These are phyloP conservation scores for Leucocoprinus leucothites DNA, from an alignment of 768 basidiomycete species.

Conservation along the genomic window DNA sequence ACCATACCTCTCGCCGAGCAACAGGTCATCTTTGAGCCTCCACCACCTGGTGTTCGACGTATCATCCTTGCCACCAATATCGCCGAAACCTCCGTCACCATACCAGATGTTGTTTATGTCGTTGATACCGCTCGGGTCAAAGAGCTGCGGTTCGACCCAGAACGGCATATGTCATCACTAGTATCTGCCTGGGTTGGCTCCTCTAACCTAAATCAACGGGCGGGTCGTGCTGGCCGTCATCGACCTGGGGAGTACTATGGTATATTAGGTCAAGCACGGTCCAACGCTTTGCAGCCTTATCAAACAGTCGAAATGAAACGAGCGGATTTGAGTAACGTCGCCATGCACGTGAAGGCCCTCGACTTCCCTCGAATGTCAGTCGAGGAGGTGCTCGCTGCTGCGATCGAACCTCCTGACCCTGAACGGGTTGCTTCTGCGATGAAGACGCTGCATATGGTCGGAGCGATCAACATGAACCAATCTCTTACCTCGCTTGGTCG, in stretches of 20 bases:
- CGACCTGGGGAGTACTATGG: slow-evolving; percentile 90
- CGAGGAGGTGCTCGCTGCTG: slow-evolving; percentile 79
- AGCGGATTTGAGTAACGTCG: slow-evolving; percentile 83
- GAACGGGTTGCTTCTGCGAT: slow-evolving; percentile 79
- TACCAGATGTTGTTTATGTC: slow-evolving; percentile 93
- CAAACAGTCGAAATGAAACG: slow-evolving; percentile 96
- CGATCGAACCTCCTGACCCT: slow-evolving; percentile 86
- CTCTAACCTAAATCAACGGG: slow-evolving; percentile 88
- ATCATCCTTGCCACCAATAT: slow-evolving; percentile 94
- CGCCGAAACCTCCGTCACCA: slow-evolving; percentile 93
- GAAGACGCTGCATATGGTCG: slow-evolving; percentile 76
- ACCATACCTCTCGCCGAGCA: slow-evolving; percentile 87
- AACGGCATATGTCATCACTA: slow-evolving; percentile 83
- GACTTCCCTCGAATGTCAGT: slow-evolving; percentile 84
- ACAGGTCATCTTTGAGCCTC: slow-evolving; percentile 84
- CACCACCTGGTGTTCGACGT: slow-evolving; percentile 71
- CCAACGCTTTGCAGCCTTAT: slow-evolving; percentile 63
- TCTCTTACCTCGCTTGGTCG: slow-evolving; percentile 84
- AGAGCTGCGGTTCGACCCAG: slow-evolving; percentile 86
- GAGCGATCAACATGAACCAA: slow-evolving; percentile 75
- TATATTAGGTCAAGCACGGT: slow-evolving; percentile 63
- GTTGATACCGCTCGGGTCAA: slow-evolving; percentile 88
- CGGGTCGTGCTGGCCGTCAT: slow-evolving; percentile 90
- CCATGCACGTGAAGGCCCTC: slow-evolving; percentile 95
- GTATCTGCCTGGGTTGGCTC: slow-evolving; percentile 89